Evolutionary conservation across 768 basidiomycete species (phyloP).

Genomic region (Cystobasidium tubakii): DNA sequence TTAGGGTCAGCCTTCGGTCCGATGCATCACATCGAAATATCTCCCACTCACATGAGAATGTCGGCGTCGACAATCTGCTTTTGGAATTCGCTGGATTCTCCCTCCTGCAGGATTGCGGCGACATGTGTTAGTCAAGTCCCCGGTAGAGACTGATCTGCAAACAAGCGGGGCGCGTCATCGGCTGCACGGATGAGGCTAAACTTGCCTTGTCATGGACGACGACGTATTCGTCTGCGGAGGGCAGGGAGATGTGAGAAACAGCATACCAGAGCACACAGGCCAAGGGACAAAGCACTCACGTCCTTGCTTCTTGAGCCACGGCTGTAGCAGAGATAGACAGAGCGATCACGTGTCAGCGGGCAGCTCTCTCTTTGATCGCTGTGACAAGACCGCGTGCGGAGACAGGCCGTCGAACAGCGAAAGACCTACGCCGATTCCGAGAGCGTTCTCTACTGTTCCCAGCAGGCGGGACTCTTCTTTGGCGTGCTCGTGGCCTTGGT

Average conservation of each 20-base stretch:
- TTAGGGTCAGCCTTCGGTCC: too few species aligned
- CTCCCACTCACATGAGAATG: constrained; percentile 39
- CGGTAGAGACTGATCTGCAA: not conserved
- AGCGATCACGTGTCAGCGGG: not conserved
- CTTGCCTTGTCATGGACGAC: constrained; percentile 52
- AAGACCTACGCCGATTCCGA: constrained; percentile 26
- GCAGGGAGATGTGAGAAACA: not conserved
- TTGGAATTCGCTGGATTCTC: constrained; percentile 46
- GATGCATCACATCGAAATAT: too few species aligned
- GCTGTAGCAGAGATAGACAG: not conserved
- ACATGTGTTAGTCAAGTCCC: not conserved
- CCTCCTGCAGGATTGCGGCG: constrained; percentile 39
- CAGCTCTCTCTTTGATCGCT: not conserved
- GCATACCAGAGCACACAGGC: not conserved
- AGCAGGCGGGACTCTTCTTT: constrained; percentile 49
- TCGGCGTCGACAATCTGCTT: constrained; percentile 47
- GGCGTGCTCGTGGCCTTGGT: constrained; percentile 43
- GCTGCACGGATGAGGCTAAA: not conserved
- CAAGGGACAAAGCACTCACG: constrained; percentile 23
- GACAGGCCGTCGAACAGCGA: constrained; percentile 10
- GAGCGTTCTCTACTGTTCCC: constrained; percentile 68
- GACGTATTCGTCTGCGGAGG: constrained; percentile 47
- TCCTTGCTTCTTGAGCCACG: constrained; percentile 50
- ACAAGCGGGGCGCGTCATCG: not conserved
- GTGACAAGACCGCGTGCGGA: constrained; percentile 2